Evolutionary conservation across 2,329 filamentous ascomycete genomes (phyloP).

Genomic region (Botryotinia convoluta): DNA sequence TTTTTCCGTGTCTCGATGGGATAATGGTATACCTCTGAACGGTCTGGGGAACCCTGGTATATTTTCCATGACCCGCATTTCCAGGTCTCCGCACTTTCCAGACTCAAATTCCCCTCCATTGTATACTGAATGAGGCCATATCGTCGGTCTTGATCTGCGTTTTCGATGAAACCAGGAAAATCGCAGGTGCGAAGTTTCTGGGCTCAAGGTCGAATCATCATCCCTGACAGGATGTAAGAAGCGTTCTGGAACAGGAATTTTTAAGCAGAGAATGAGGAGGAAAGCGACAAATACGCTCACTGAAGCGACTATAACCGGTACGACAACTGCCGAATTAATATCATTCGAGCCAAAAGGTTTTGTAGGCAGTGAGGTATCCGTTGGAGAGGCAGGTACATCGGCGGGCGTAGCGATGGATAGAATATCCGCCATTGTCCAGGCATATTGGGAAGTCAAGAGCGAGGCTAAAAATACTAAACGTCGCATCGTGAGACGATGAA

Average conservation of each 20-base stretch:
- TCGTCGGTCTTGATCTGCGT: background rate
- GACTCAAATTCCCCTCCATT: slow-evolving; percentile 10
- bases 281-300: slow-evolving; percentile 17
- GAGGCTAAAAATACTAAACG: background rate
- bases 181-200: slow-evolving; percentile 1
- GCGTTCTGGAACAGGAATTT: slow-evolving; percentile 8
- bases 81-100: slow-evolving; percentile 1
- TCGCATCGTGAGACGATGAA: slow-evolving; percentile 12
- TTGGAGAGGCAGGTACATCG: slow-evolving; percentile 1
- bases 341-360: slow-evolving; percentile 5
- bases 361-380: background rate
- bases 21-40: background rate
- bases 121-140: slow-evolving; percentile 20
- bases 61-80: slow-evolving; percentile 17
- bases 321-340: slow-evolving; percentile 12
- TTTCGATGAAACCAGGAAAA: slow-evolving; percentile 12
- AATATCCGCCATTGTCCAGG: slow-evolving; percentile 9
- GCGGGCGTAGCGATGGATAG: slow-evolving; percentile 8
- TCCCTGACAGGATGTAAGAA: slow-evolving; percentile 5
- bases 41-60: slow-evolving; percentile 12
- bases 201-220: slow-evolving; percentile 4
- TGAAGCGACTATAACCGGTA: slow-evolving; percentile 17
- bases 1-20: slow-evolving; percentile 8
- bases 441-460: slow-evolving; percentile 5
- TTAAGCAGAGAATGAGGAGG: slow-evolving; percentile 15